Evolutionary conservation across 805 yeast genomes (phyloP).

Genomic region (Candida nitratophila): DNA sequence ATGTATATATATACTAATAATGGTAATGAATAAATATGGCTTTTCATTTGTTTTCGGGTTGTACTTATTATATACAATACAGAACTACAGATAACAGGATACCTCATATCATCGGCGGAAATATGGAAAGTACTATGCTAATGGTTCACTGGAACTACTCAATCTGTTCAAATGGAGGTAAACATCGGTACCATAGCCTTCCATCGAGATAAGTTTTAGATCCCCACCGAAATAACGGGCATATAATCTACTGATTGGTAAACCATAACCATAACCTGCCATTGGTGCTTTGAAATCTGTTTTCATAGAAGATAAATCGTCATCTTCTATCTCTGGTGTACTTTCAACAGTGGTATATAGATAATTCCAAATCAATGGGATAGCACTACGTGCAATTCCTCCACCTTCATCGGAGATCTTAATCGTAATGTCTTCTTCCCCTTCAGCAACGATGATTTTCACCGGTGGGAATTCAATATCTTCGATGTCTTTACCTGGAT

Average conservation of each 20-base stretch:
- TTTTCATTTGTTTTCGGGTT: too few species aligned
- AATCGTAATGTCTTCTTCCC: slow-evolving; percentile 84
- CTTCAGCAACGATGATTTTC: slow-evolving; percentile 81
- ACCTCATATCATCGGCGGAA: too few species aligned
- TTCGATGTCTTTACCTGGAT: slow-evolving; percentile 42
- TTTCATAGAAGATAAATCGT: slow-evolving; percentile 29
- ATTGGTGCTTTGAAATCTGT: slow-evolving; percentile 79
- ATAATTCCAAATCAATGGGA: slow-evolving; percentile 86
- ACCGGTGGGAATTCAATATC: slow-evolving; percentile 77
- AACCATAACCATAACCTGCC: slow-evolving; percentile 92
- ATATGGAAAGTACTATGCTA: slow-evolving; percentile 33
- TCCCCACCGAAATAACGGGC: slow-evolving; percentile 92
- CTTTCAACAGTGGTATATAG: slow-evolving; percentile 81
- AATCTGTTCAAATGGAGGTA: slow-evolving; percentile 79
- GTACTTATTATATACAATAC: too few species aligned
- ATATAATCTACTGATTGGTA: slow-evolving; percentile 78
- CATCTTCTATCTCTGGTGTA: slow-evolving; percentile 59
- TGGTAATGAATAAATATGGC: too few species aligned
- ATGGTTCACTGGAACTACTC: slow-evolving; percentile 66
- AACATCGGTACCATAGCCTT: slow-evolving; percentile 91
- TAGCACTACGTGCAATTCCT: slow-evolving; percentile 79
- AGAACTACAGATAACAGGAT: too few species aligned
- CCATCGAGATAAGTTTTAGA: slow-evolving; percentile 80
- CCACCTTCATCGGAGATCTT: slow-evolving; percentile 93
- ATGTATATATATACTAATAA: too few species aligned